Conservation (phyloP, 2,329 filamentous ascomycete species). For the Chalaropsis thielavioides region DNA sequence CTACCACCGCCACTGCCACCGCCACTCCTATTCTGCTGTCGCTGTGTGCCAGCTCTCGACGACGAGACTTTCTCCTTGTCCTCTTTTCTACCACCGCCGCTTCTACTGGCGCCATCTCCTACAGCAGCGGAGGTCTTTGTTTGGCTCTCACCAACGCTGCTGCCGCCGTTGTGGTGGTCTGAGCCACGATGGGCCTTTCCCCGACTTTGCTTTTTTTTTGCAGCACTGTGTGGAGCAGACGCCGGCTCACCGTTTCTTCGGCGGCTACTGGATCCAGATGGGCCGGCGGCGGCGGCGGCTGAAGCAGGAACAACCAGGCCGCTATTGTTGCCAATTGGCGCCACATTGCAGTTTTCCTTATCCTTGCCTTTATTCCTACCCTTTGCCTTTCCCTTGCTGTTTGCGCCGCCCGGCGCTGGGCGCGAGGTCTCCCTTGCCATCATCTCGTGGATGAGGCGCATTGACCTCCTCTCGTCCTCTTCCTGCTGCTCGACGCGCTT, state of each 20-base stretch:
- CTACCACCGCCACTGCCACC: neutral
- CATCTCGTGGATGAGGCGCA: slow-evolving; percentile 7
- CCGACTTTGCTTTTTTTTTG: neutral
- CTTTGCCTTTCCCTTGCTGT: neutral
- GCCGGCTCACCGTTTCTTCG: neutral
- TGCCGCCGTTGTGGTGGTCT: no score
- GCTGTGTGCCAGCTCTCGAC: neutral
- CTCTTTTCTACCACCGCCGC: neutral
- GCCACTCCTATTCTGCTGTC: neutral
- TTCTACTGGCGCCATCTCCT: neutral
- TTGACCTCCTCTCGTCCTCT: slow-evolving; percentile 20
- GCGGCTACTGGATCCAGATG: neutral
- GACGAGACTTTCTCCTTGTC: neutral
- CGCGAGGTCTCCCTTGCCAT: slow-evolving; percentile 3
- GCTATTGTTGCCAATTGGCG: neutral
- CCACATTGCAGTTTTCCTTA: neutral
- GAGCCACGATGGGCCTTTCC: no score
- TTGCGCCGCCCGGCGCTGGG: neutral
- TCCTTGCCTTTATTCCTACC: slow-evolving; percentile 2
- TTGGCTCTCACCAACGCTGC: no score
- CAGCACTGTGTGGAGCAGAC: neutral
- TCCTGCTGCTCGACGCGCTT: slow-evolving; percentile 53
- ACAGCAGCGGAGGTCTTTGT: no score
- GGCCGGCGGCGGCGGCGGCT: no score
- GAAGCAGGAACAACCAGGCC: neutral